phyloP scores from a whole-genome alignment of 1,284 basidiomycete species.

The Omphalotus olearius region DNA sequence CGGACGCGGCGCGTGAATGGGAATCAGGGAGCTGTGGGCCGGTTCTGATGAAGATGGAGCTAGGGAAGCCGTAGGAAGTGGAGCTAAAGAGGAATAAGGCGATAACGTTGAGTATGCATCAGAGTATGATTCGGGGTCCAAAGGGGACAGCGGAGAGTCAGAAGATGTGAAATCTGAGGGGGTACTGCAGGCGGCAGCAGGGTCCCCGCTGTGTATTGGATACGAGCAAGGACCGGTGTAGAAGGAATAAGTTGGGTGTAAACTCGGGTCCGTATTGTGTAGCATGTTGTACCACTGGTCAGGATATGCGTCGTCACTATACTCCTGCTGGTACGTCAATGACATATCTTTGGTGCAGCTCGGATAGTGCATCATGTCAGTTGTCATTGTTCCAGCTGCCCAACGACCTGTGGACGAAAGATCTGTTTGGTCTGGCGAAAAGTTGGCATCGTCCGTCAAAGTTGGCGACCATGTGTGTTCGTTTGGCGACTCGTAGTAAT shows the following conservation, averaged over 20 bases:
- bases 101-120: conserved; percentile 2
- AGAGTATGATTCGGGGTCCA: conserved; percentile 10
- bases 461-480: too few species aligned
- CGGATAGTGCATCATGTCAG: neutral
- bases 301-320: neutral
- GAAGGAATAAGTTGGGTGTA: conserved; percentile 3
- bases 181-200: conserved; percentile 8
- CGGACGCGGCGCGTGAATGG: conserved; percentile 12
- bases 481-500: too few species aligned
- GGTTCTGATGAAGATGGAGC: conserved; percentile 7
- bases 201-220: neutral
- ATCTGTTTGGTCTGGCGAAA: too few species aligned
- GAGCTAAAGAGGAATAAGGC: neutral
- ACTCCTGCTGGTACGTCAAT: neutral
- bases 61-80: conserved; percentile 2
- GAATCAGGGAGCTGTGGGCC: neutral
- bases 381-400: too few species aligned
- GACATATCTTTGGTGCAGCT: conserved; percentile 5
- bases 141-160: conserved; percentile 14
- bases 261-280: neutral
- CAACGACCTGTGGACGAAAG: too few species aligned
- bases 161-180: conserved; percentile 16
- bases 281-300: neutral
- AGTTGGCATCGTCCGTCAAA: too few species aligned
- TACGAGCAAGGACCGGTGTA: neutral